phyloP scores from a whole-genome alignment of 371 early-diverging fungal genomes.

The Lichtheimia ornata region DNA sequence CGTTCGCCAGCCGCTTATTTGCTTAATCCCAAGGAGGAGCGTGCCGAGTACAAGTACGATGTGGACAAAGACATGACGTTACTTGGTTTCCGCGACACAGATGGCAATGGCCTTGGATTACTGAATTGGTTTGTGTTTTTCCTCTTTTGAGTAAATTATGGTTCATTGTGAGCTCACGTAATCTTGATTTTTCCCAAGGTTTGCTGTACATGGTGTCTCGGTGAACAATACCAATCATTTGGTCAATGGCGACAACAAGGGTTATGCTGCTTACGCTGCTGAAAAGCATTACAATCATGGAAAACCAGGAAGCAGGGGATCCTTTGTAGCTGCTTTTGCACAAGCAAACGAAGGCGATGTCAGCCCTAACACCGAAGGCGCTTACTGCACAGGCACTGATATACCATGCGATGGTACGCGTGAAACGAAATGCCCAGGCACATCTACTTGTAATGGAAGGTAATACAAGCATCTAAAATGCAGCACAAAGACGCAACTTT shows the following conservation, averaged over 20 bases:
- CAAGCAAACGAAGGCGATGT: slow-evolving; percentile 70
- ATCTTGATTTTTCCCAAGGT: slow-evolving; percentile 36
- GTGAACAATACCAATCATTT: slow-evolving; percentile 57
- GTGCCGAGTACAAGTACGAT: slow-evolving; percentile 51
- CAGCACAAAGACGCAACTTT: too few relatives aligned
- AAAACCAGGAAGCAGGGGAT: slow-evolving; percentile 14
- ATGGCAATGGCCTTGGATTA: slow-evolving; percentile 32
- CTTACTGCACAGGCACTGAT: slow-evolving; percentile 62
- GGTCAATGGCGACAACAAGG: slow-evolving; percentile 71
- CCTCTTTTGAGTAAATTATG: background rate
- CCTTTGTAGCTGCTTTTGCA: slow-evolving; percentile 64
- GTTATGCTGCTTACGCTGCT: slow-evolving; percentile 57
- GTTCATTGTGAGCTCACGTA: background rate
- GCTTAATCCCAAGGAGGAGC: slow-evolving; percentile 55
- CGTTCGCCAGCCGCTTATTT: slow-evolving; percentile 58
- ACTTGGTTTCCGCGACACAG: slow-evolving; percentile 31
- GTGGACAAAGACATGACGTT: slow-evolving; percentile 57
- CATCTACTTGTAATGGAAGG: slow-evolving; percentile 42
- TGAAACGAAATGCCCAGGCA: slow-evolving; percentile 32
- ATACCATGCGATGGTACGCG: slow-evolving; percentile 57
- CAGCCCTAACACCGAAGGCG: slow-evolving; percentile 59
- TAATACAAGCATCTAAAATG: slow-evolving; percentile 12
- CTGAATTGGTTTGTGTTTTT: slow-evolving; percentile 33
- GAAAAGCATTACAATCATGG: slow-evolving; percentile 36
- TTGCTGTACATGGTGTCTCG: slow-evolving; percentile 65